Base-by-base conservation (phyloP, 208 protist genomes). In the Leishmania lainsoni region DNA sequence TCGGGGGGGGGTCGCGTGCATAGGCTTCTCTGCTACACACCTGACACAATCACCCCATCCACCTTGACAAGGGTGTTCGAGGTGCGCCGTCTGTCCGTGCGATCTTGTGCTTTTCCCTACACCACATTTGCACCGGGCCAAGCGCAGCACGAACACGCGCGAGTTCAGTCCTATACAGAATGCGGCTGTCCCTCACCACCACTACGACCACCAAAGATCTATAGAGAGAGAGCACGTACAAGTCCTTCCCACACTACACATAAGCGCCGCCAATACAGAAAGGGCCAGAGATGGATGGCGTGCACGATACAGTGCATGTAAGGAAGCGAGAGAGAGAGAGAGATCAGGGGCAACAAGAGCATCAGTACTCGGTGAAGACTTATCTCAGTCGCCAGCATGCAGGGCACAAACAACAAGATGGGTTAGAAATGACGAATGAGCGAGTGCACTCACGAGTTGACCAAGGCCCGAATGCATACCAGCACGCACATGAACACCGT, bases 401-500 rank as follows among this genome's bases (percentile, higher is more conserved):
- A 17, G 29, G n/a, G n/a, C 8, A 66, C 5, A 17, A 49, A 71
- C 0, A 48, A 71, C 42, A 9, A 52, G 68, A 52, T 51, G 20
- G 4, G 42, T 5, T 26, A 17, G 32, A 45, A 63, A 63, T 16
- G 52, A 12, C 52, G 20, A 54, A 5, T 2, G n/a, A 16, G 26
- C 48, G 16, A 26, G 48, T 5, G 48, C 52, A 14, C n/a, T 20
- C 48, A 12, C 32, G 32, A 12, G 68, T 22, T 45, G 1, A 61
- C 69, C 6, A 68, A 32, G n/a, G 65, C 54, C 48, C 39, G 12
- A 75, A 22, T 17, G 39, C n/a, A 71, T 39, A 71, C n/a, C n/a
- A 8, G 22, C 51, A 76, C 51, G 42, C 48, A 32, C 48, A 75
- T 12, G 56, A 1, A 75, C 61, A 12, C 49, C 51, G 83, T 82